Conservation (phyloP, 805 yeast species). For the Starmera caribaea region DNA sequence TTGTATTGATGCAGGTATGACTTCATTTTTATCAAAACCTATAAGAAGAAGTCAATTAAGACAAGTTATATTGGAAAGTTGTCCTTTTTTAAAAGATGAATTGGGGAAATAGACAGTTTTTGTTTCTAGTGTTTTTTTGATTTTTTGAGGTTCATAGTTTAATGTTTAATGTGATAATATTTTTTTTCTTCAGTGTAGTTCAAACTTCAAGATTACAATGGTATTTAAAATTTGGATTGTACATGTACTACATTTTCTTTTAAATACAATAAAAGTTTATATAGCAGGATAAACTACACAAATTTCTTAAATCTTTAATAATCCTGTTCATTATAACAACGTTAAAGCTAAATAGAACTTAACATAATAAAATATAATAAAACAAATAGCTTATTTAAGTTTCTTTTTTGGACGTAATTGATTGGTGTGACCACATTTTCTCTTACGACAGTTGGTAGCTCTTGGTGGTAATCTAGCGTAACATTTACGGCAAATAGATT, state of each 20-base stretch:
- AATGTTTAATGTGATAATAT: no score
- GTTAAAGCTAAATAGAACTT: neutral
- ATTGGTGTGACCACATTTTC: conserved; percentile 99
- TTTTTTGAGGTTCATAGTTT: no score
- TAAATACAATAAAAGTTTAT: no score
- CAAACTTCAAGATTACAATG: no score
- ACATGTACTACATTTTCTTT: no score
- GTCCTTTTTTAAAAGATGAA: conserved; percentile 6
- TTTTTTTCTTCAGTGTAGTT: no score
- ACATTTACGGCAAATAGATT: conserved; percentile 98
- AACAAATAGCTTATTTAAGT: conserved; percentile 69
- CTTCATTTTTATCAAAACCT: conserved; percentile 85
- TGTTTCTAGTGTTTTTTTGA: no score
- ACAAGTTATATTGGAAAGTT: conserved; percentile 34
- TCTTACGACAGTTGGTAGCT: conserved; percentile 99
- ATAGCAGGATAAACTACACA: no score
- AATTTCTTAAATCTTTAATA: no score
- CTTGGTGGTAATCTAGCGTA: conserved; percentile 99
- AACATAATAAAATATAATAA: neutral
- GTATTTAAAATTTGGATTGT: no score
- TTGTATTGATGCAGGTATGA: conserved; percentile 87
- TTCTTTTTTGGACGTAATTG: conserved; percentile 99
- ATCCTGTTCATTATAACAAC: no score
- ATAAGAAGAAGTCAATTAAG: conserved; percentile 61
- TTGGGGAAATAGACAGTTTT: no score